Percentiles rank a stretch among this genome's conserved stretches.
phyloP scores from a whole-genome alignment of 2,329 filamentous ascomycete genomes.

The Sclerotiophoma versabilis region DNA sequence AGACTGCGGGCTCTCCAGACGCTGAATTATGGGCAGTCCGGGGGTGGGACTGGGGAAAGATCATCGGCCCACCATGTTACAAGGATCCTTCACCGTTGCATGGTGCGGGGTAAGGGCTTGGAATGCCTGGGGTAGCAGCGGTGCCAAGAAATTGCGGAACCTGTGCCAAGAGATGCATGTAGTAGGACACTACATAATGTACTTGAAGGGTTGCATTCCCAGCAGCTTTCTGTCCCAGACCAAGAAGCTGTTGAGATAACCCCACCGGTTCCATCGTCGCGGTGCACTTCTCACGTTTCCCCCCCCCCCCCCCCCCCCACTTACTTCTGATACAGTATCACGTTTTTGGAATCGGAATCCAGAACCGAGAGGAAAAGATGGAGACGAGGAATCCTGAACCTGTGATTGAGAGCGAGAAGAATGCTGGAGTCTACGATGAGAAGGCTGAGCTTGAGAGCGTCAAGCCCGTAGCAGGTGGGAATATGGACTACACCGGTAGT shows the following conservation, averaged over 20 bases:
- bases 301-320: not conserved
- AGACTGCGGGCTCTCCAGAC: not conserved
- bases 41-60: not conserved
- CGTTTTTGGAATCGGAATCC: too few relatives aligned
- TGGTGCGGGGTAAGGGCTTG: slow-evolving; percentile 22
- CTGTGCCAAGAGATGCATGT: not conserved
- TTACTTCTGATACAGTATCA: too few relatives aligned
- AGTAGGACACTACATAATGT: slow-evolving; percentile 4
- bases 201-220: slow-evolving; percentile 7
- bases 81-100: slow-evolving; percentile 13
- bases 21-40: not conserved
- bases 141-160: slow-evolving; percentile 21
- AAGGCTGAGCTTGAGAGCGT: slow-evolving; percentile 25
- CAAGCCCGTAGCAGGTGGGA: slow-evolving; percentile 22
- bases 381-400: not conserved
- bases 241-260: not conserved
- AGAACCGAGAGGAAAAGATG: slow-evolving; percentile 12
- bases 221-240: not conserved
- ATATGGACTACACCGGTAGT: slow-evolving; percentile 41
- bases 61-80: not conserved
- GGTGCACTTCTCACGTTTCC: not conserved
- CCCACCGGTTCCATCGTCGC: not conserved
- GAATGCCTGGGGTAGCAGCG: slow-evolving; percentile 8
- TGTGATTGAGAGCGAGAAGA: slow-evolving; percentile 26
- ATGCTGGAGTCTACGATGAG: slow-evolving; percentile 24